Conservation (phyloP, 495 filamentous ascomycete genomes). For the Parmelia sp. region DNA sequence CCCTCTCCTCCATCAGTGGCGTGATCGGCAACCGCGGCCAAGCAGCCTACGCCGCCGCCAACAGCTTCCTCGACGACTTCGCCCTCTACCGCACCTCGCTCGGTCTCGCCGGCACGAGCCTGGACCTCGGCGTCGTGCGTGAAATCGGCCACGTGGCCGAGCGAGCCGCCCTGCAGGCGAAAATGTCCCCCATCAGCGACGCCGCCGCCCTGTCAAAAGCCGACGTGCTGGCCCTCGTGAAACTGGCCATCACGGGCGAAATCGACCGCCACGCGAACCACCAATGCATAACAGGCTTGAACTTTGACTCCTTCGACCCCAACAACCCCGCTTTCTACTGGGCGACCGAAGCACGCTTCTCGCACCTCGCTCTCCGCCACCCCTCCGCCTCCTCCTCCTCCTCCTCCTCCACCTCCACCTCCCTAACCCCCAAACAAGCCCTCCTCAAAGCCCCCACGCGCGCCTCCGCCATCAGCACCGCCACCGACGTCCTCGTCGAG, state of each 20-base stretch:
- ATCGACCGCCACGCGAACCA: neutral
- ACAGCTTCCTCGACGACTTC: constrained; percentile 30
- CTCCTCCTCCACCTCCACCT: no score
- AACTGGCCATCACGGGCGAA: constrained; percentile 3
- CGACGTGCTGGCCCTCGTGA: constrained; percentile 29
- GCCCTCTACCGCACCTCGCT: constrained; percentile 24
- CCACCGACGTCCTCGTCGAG: no score
- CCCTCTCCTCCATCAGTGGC: constrained; percentile 31
- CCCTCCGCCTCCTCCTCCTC: no score
- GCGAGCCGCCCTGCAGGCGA: constrained; percentile 4
- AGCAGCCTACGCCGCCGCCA: constrained; percentile 30
- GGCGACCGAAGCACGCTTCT: constrained; percentile 41
- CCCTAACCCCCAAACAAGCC: no score
- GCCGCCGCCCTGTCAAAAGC: constrained; percentile 28
- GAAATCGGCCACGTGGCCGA: constrained; percentile 44
- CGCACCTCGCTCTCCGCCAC: no score
- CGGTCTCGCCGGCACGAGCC: constrained; percentile 34
- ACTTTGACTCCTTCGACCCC: neutral
- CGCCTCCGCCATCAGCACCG: no score
- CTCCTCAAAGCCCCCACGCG: no score
- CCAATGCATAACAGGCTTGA: neutral
- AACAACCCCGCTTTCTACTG: constrained; percentile 35
- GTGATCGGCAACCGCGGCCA: constrained; percentile 25
- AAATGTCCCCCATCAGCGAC: constrained; percentile 25
- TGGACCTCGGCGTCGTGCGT: constrained; percentile 51